A percentile compares a stretch with the other conserved stretches of the same genome.
Conservation (phyloP, 1,139 yeast species). For the Yamadazyma siamensis region DNA sequence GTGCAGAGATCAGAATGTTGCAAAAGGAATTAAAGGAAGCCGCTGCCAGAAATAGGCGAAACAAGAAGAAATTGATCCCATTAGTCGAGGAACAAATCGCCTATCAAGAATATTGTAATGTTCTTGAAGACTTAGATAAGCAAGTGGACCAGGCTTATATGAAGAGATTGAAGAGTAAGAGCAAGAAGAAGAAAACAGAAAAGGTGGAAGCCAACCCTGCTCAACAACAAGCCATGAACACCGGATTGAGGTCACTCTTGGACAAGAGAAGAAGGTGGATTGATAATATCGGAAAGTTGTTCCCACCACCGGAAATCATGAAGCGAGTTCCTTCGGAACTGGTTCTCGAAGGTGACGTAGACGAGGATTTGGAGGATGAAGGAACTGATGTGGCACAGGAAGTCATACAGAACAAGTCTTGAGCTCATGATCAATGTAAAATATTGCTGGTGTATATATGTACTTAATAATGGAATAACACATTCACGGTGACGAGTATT, state of each 20-base stretch:
- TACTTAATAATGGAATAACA: constrained; percentile 1
- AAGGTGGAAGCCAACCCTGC: constrained; percentile 34
- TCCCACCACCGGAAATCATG: constrained; percentile 66
- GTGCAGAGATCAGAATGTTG: constrained; percentile 73
- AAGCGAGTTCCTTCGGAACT: constrained; percentile 68
- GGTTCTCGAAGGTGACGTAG: constrained; percentile 38
- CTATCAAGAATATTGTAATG: constrained; percentile 89
- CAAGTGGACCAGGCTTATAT: constrained; percentile 94
- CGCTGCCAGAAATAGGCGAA: constrained; percentile 59
- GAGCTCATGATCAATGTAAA: neutral
- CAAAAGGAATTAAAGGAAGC: constrained; percentile 68
- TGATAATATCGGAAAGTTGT: constrained; percentile 80
- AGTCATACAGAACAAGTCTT: constrained; percentile 28
- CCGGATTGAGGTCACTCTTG: constrained; percentile 71
- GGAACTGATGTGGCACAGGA: constrained; percentile 49
- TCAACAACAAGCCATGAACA: constrained; percentile 58
- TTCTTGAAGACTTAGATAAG: constrained; percentile 88
- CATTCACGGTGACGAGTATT: neutral
- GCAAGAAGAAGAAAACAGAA: constrained; percentile 60
- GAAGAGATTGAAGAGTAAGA: constrained; percentile 79
- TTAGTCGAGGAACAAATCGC: constrained; percentile 88
- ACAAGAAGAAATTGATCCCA: constrained; percentile 67
- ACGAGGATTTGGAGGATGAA: constrained; percentile 41
- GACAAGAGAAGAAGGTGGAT: constrained; percentile 92
- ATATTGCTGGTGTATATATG: constrained; percentile 4